Percentiles rank a stretch among this genome's conserved stretches.
Conservation (phyloP, 1,284 basidiomycete species). For the Heterobasidion occidentale region DNA sequence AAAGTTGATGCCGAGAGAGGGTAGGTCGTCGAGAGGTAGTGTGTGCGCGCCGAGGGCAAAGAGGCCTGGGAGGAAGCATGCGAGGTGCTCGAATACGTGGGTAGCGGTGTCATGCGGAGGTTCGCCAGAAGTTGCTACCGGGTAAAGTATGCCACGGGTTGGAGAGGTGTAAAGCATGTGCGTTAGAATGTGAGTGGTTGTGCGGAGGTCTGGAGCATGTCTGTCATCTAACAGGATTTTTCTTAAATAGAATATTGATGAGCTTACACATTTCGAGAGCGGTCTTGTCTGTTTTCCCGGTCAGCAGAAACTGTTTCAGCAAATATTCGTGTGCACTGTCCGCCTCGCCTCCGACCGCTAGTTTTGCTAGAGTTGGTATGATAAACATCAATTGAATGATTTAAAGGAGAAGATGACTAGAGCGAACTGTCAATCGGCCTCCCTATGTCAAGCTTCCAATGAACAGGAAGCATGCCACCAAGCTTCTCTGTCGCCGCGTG, state of each 20-base stretch:
- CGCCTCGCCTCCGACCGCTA: slow-evolving; percentile 39
- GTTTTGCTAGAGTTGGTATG: background rate
- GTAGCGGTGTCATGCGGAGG: slow-evolving; percentile 34
- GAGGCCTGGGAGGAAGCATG: slow-evolving; percentile 75
- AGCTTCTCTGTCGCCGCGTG: slow-evolving; percentile 32
- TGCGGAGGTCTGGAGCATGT: slow-evolving; percentile 66
- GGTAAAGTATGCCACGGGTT: slow-evolving; percentile 59
- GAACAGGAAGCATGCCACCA: slow-evolving; percentile 49
- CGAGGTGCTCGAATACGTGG: slow-evolving; percentile 66
- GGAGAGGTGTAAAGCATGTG: slow-evolving; percentile 59
- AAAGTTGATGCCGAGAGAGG: slow-evolving; percentile 33
- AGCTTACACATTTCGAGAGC: slow-evolving; percentile 58
- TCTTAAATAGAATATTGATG: no score
- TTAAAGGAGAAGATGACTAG: background rate
- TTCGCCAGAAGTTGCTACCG: slow-evolving; percentile 41
- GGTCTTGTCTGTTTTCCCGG: slow-evolving; percentile 46
- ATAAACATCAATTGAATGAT: background rate
- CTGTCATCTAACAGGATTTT: background rate
- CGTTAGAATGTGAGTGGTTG: slow-evolving; percentile 51
- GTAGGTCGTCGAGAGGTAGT: slow-evolving; percentile 43
- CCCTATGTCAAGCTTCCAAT: slow-evolving; percentile 38
- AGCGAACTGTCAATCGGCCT: slow-evolving; percentile 23
- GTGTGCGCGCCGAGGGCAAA: slow-evolving; percentile 66
- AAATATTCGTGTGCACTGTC: slow-evolving; percentile 75
- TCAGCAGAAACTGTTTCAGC: slow-evolving; percentile 67